Base-by-base conservation (phyloP, 306 rosid genomes). In the Coriaria nepalensis region DNA sequence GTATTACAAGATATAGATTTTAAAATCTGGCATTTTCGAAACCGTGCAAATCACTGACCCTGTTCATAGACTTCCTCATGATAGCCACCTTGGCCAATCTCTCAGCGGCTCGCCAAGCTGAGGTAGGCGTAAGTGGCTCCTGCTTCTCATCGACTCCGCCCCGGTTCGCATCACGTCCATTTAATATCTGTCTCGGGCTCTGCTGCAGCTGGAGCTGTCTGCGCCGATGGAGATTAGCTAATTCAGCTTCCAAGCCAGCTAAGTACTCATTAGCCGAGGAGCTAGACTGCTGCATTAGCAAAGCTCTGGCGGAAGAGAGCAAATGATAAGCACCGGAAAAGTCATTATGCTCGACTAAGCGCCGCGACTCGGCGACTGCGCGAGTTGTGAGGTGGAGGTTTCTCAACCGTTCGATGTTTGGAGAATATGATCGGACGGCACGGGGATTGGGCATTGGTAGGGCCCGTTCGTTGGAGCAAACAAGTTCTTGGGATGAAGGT, bases 61-160 rank as follows among this genome's bases (percentile, higher is more conserved):
- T 77, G 65, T 92, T 92, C 98, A 84, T 73, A 0, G 96, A 85
- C 81, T 92, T 92, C 20, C 93, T 92, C 93, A 85, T 79, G 5
- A 80, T 92, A 10, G 98, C 98, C 36, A 92, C 93, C 47, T 92
- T 85, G 35, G 98, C 98, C 51, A 92, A 43, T 44, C 87, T 79
- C 72, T 85, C 96, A 0, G 98, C 98, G 12, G 98, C 87, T 58
- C 96, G 55, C 98, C 98, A 92, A 73, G 98, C 96, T 58, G 94
- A 85, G 0, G 94, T 92, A 7, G 94, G 96, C 33, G 98, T 92
- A 0, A 85, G 85, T 43, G 85, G 83, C 78, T 85, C 98, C 0
- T 61, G 7, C 68, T 85, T 90, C 32, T 82, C 92, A 5, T 79
- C 87, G 0, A 33, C 11, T 0, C 78, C 57, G 8, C 9, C 53